These are phyloP conservation scores for Amylocystis lapponica DNA, from an alignment of 768 basidiomycete genomes.

Conservation along the genomic window DNA sequence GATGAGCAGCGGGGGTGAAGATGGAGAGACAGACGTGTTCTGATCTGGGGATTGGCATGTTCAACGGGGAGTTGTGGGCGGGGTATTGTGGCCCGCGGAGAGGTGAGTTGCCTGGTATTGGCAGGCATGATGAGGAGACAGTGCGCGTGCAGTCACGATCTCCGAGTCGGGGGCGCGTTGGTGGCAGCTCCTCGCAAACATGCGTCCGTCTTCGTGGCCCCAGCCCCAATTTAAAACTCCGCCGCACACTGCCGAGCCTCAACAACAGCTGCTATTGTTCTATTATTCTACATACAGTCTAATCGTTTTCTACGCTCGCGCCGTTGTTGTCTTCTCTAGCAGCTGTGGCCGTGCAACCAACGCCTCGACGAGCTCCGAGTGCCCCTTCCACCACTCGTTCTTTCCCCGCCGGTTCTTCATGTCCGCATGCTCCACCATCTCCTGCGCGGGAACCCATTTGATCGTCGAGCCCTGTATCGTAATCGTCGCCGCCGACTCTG, in stretches of 20 bases:
- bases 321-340: no score
- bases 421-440: conserved; percentile 84
- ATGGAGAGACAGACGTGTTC: conserved; percentile 19
- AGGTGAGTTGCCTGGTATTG: conserved; percentile 6
- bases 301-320: not conserved
- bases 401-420: conserved; percentile 85
- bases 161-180: conserved; percentile 12
- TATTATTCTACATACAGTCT: not conserved
- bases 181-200: no score
- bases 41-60: conserved; percentile 20
- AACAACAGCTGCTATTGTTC: no score
- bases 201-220: no score
- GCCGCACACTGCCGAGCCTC: no score
- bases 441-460: conserved; percentile 77
- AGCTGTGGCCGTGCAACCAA: conserved; percentile 64
- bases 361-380: conserved; percentile 67
- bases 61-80: conserved; percentile 17
- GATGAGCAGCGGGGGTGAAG: conserved; percentile 9
- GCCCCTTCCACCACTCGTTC: conserved; percentile 68
- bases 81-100: no score
- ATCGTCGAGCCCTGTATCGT: conserved; percentile 82
- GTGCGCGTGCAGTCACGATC: conserved; percentile 9
- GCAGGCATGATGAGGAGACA: conserved; percentile 12
- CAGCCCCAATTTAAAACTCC: no score
- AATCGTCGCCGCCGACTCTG: conserved; percentile 80